phyloP scores from a whole-genome alignment of 2,329 filamentous ascomycete species.

The Alternaria ethzedia region DNA sequence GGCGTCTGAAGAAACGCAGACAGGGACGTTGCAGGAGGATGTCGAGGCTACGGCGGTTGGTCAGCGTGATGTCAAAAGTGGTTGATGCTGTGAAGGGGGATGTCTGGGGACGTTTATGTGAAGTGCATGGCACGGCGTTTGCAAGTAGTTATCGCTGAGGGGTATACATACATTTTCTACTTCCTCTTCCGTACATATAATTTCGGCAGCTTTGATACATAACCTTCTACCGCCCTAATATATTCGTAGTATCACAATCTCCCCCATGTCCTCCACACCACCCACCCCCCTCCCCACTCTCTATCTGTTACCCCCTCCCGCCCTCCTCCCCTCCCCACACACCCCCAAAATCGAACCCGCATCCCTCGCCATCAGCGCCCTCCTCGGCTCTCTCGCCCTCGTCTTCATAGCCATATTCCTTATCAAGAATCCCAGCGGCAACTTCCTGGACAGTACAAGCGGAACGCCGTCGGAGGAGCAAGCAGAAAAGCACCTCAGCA shows the following conservation, averaged over 20 bases:
- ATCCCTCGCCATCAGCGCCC: slow-evolving; percentile 10
- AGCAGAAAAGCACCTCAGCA: not conserved
- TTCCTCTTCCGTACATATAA: not conserved
- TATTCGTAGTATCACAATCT: not conserved
- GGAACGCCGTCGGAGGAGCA: not conserved
- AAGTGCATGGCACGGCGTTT: not conserved
- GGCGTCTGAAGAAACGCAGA: slow-evolving; percentile 6
- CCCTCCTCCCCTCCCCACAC: not conserved
- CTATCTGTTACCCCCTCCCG: slow-evolving; percentile 7
- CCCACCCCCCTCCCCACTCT: not conserved
- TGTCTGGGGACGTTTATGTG: not conserved
- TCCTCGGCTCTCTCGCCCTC: slow-evolving; percentile 1
- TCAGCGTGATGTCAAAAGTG: slow-evolving; percentile 1
- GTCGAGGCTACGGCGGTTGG: slow-evolving; percentile 17
- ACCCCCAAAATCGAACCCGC: not conserved
- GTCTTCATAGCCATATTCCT: not conserved
- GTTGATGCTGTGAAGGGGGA: slow-evolving; percentile 1
- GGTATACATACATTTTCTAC: not conserved
- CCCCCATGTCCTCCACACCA: not conserved
- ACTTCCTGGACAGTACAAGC: not conserved
- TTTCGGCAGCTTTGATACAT: not conserved
- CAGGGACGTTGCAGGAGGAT: slow-evolving; percentile 11
- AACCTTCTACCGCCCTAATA: not conserved
- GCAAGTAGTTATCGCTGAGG: not conserved
- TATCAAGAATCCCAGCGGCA: not conserved